These are phyloP conservation scores for Mycocentrospora acerina DNA, from an alignment of 2,329 filamentous ascomycete species.

Conservation along the genomic window DNA sequence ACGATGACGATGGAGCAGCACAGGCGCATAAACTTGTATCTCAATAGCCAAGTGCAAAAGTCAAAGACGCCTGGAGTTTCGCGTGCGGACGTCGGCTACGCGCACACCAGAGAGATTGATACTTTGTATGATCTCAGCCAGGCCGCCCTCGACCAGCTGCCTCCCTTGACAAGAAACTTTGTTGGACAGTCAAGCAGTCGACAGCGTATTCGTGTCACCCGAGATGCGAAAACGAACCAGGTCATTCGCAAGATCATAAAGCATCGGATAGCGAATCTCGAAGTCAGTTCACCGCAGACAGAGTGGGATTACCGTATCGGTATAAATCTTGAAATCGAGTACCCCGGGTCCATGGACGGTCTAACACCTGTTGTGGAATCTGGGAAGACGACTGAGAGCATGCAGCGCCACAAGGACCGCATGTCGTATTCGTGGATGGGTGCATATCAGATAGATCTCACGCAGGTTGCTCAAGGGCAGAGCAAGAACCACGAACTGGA, in stretches of 20 bases:
- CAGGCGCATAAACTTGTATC: constrained; percentile 76
- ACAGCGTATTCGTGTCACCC: constrained; percentile 58
- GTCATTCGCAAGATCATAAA: constrained; percentile 87
- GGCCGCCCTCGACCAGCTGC: constrained; percentile 52
- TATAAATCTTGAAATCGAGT: constrained; percentile 91
- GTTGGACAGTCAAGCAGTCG: constrained; percentile 35
- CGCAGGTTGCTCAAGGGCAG: constrained; percentile 68
- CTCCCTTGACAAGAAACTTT: constrained; percentile 62
- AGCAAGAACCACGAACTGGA: constrained; percentile 80
- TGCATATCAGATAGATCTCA: constrained; percentile 84
- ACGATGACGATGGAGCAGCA: constrained; percentile 95
- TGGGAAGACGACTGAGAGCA: constrained; percentile 40
- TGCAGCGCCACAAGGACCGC: constrained; percentile 80
- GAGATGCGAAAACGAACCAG: constrained; percentile 70
- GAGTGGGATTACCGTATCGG: constrained; percentile 90
- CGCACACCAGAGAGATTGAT: constrained; percentile 80
- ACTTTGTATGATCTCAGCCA: constrained; percentile 63
- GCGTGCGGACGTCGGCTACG: constrained; percentile 72
- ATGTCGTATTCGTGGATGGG: constrained; percentile 85
- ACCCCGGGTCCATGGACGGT: constrained; percentile 62
- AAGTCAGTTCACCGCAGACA: constrained; percentile 75
- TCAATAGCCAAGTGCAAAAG: constrained; percentile 69
- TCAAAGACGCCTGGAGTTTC: constrained; percentile 42
- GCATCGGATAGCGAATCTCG: constrained; percentile 81
- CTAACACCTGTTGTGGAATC: constrained; percentile 48